Percentiles rank a stretch among this genome's conserved stretches.
Evolutionary conservation across 495 filamentous ascomycete species (phyloP).

Genomic region (Cairneyella variabilis): DNA sequence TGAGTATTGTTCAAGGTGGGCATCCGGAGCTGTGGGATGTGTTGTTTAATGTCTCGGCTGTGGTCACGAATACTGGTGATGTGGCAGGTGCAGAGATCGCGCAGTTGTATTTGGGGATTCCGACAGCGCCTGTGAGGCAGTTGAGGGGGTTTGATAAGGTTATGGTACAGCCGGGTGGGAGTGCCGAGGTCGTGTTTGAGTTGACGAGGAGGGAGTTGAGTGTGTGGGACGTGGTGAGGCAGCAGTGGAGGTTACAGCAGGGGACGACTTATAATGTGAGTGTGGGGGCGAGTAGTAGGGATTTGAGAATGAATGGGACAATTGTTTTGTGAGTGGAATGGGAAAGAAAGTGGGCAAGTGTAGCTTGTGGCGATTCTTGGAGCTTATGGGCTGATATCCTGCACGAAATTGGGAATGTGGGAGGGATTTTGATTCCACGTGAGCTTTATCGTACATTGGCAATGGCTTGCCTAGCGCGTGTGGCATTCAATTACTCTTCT

Average conservation of each 20-base stretch:
- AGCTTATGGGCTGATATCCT: too few species aligned
- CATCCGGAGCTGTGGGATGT: constrained; percentile 58
- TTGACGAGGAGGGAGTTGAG: constrained; percentile 63
- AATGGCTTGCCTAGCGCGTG: too few species aligned
- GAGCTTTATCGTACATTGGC: too few species aligned
- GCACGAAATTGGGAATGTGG: too few species aligned
- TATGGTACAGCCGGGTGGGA: constrained; percentile 52
- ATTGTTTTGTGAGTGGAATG: too few species aligned
- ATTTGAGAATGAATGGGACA: constrained; percentile 55
- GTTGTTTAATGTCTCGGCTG: constrained; percentile 47
- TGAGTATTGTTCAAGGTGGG: constrained; percentile 50
- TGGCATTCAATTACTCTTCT: too few species aligned
- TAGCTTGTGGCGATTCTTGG: too few species aligned
- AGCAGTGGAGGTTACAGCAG: constrained; percentile 57
- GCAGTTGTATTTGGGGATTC: constrained; percentile 57
- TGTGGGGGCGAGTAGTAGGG: constrained; percentile 64
- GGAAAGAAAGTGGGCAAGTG: too few species aligned
- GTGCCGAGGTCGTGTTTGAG: constrained; percentile 42
- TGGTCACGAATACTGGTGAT: constrained; percentile 47
- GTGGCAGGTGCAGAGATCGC: constrained; percentile 38
- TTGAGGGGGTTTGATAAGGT: constrained; percentile 38
- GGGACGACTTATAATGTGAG: constrained; percentile 40
- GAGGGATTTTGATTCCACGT: too few species aligned
- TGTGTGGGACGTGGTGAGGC: constrained; percentile 58
- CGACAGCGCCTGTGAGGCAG: constrained; percentile 49